Conservation (phyloP, 345 rosid genomes). For the Sonneratia alba region DNA sequence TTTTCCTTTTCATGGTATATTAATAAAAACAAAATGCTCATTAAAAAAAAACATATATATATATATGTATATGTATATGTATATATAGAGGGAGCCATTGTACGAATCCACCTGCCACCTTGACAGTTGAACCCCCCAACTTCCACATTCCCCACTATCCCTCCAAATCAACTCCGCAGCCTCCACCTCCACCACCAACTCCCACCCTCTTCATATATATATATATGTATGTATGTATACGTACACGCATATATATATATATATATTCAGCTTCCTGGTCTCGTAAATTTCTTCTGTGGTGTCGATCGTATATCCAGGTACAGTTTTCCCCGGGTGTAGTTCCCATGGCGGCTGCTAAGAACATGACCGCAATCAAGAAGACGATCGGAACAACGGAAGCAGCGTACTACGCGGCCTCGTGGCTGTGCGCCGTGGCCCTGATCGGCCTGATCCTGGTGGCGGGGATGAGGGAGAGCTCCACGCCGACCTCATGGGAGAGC, state of each 20-base stretch:
- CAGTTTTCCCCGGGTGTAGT: background rate
- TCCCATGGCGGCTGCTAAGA: background rate
- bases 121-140: slow-evolving; percentile 16
- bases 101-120: background rate
- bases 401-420: slow-evolving; percentile 40
- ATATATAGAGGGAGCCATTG: too few species aligned
- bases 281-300: too few species aligned
- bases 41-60: too few species aligned
- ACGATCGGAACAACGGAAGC: slow-evolving; percentile 11
- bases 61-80: too few species aligned
- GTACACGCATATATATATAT: background rate
- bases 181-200: background rate
- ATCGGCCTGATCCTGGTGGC: slow-evolving; percentile 41
- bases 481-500: background rate
- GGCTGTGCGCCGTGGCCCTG: slow-evolving; percentile 53
- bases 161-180: background rate
- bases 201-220: background rate
- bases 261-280: background rate
- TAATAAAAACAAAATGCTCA: too few species aligned
- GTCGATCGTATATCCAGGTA: too few species aligned
- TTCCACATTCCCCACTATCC: slow-evolving; percentile 10
- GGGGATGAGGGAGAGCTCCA: slow-evolving; percentile 34
- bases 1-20: too few species aligned
- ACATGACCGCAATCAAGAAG: slow-evolving; percentile 1
- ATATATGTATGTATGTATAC: background rate